Conservation (phyloP, 352 stramenopile species). For the Pythium inflatum region DNA sequence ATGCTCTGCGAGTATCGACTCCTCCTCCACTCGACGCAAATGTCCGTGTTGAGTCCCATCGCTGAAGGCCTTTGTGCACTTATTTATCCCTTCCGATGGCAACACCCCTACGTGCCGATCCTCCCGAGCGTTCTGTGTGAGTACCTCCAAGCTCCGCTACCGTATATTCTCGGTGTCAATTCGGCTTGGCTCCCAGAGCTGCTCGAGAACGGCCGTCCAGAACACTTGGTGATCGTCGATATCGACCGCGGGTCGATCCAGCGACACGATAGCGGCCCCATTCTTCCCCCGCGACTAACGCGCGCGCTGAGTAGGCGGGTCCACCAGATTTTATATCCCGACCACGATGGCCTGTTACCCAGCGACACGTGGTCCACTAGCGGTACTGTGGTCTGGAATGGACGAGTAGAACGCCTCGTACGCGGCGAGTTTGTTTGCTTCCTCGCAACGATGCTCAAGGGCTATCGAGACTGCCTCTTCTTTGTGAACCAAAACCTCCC, state of each 20-base stretch:
- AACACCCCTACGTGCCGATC: slow-evolving; percentile 86
- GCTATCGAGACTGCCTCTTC: slow-evolving; percentile 86
- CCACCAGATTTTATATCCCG: slow-evolving; percentile 56
- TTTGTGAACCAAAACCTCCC: slow-evolving; percentile 86
- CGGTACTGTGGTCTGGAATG: slow-evolving; percentile 32
- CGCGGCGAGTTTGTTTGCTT: slow-evolving; percentile 81
- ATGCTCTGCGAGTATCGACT: slow-evolving; percentile 82
- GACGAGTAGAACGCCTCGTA: slow-evolving; percentile 62
- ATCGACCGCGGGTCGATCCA: slow-evolving; percentile 73
- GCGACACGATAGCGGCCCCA: slow-evolving; percentile 55
- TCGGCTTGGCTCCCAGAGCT: slow-evolving; percentile 67
- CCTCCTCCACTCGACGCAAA: slow-evolving; percentile 76
- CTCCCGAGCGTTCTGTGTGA: slow-evolving; percentile 79
- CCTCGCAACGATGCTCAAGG: slow-evolving; percentile 63
- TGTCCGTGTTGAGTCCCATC: slow-evolving; percentile 75
- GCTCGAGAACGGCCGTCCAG: slow-evolving; percentile 69
- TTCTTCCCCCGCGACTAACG: slow-evolving; percentile 61
- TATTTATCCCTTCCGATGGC: slow-evolving; percentile 86
- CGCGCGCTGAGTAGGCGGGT: slow-evolving; percentile 52
- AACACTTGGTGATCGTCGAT: slow-evolving; percentile 85
- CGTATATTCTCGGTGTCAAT: slow-evolving; percentile 83
- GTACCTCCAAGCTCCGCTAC: slow-evolving; percentile 82
- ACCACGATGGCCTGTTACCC: slow-evolving; percentile 26
- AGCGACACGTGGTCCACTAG: not conserved
- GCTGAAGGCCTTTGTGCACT: slow-evolving; percentile 76